phyloP scores from a whole-genome alignment of 129 eudicot species.

The Artemisia tridentata region DNA sequence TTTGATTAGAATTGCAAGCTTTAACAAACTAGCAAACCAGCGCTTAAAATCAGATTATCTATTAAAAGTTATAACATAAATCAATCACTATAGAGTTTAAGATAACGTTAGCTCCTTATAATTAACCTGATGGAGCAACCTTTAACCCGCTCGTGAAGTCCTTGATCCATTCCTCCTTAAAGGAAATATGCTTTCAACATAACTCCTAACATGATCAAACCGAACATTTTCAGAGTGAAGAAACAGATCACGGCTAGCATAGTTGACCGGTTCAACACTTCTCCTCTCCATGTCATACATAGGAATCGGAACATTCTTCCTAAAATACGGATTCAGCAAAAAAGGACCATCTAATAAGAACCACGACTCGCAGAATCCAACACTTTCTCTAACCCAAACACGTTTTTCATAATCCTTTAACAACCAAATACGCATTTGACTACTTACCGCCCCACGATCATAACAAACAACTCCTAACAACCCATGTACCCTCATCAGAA shows the following conservation, averaged over 20 bases:
- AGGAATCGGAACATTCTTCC: neutral
- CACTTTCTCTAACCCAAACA: constrained; percentile 7
- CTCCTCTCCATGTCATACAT: neutral
- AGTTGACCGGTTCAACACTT: neutral
- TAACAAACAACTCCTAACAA: constrained; percentile 3
- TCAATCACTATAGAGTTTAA: no score
- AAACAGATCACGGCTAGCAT: neutral
- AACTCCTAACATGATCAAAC: constrained; percentile 1
- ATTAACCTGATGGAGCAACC: neutral
- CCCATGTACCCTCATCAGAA: neutral
- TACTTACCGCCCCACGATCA: neutral
- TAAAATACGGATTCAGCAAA: neutral
- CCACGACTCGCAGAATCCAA: neutral
- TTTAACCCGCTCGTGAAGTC: neutral
- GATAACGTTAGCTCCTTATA: neutral
- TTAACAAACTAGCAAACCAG: no score
- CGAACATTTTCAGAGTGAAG: neutral
- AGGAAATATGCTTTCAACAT: neutral
- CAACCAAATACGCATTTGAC: neutral
- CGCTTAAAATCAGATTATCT: no score
- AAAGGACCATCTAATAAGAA: neutral
- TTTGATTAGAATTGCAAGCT: neutral
- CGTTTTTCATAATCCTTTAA: neutral
- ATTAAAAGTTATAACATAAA: no score
- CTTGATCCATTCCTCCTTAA: neutral